Evolutionary conservation across 2,329 filamentous ascomycete species (phyloP).

Genomic region (Colletotrichum plurivorum): DNA sequence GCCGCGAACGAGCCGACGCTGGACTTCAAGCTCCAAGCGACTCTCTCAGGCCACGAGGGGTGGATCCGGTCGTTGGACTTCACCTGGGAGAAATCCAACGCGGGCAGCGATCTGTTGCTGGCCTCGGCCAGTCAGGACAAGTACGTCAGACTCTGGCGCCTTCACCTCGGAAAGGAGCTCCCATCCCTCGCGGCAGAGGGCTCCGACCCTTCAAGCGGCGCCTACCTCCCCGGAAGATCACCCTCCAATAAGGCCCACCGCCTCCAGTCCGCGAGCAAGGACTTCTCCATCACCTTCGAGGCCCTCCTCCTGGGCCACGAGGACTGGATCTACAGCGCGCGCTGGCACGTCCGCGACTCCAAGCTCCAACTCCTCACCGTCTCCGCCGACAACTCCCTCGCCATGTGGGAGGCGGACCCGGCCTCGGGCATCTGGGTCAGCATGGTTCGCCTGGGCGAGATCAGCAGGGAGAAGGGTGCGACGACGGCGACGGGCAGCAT

Average conservation of each 20-base stretch:
- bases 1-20: constrained; percentile 50
- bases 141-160: constrained; percentile 93
- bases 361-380: constrained; percentile 85
- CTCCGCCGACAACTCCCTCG: constrained; percentile 94
- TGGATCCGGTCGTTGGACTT: constrained; percentile 94
- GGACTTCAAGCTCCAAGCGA: constrained; percentile 80
- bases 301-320: constrained; percentile 94
- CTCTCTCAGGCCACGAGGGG: constrained; percentile 89
- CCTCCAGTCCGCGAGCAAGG: constrained; percentile 72
- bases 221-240: constrained; percentile 76
- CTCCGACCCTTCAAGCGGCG: constrained; percentile 69
- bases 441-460: constrained; percentile 87
- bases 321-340: constrained; percentile 96
- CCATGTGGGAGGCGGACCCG: constrained; percentile 91
- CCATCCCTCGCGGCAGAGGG: constrained; percentile 69
- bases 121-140: constrained; percentile 98
- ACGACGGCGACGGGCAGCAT: constrained; percentile 97
- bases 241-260: constrained; percentile 91
- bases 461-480: constrained; percentile 93
- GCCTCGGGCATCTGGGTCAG: constrained; percentile 93
- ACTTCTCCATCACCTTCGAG: constrained; percentile 91
- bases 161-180: constrained; percentile 79
- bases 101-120: constrained; percentile 79
- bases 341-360: constrained; percentile 73
- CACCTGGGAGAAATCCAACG: constrained; percentile 69